phyloP scores from a whole-genome alignment of 352 stramenopile species.

The Globisporangium iwayamae region DNA sequence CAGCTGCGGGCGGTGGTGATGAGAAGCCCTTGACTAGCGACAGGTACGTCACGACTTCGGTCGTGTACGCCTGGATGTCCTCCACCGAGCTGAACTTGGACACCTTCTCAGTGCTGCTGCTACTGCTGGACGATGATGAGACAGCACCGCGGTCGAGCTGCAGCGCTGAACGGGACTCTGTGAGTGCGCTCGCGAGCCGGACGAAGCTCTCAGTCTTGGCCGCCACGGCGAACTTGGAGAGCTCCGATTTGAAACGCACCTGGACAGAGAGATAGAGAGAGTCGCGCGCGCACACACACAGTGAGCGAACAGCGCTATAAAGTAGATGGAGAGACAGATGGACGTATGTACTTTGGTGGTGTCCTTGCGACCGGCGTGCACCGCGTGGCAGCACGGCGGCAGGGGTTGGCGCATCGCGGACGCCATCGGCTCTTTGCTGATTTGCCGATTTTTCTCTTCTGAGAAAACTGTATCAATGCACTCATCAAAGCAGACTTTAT shows the following conservation, averaged over 20 bases:
- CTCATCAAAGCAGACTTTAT: neutral
- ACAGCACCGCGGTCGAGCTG: conserved; percentile 23
- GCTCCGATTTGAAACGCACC: conserved; percentile 42
- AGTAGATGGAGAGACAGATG: neutral
- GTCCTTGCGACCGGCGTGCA: conserved; percentile 33
- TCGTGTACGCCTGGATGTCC: conserved; percentile 30
- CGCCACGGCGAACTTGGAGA: conserved; percentile 32
- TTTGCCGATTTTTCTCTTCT: neutral
- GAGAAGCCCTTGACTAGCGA: conserved; percentile 58
- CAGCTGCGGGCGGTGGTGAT: conserved; percentile 9
- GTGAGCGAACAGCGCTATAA: neutral
- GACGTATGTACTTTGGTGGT: conserved; percentile 25
- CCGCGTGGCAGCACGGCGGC: conserved; percentile 52
- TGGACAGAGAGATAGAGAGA: conserved; percentile 1
- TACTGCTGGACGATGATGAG: neutral
- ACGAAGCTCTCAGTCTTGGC: conserved; percentile 29
- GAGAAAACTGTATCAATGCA: neutral
- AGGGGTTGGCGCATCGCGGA: conserved; percentile 36
- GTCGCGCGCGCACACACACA: neutral
- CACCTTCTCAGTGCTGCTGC: conserved; percentile 16
- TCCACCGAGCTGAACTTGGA: conserved; percentile 28
- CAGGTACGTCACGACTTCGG: conserved; percentile 38
- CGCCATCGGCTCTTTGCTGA: neutral
- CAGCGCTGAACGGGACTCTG: conserved; percentile 31
- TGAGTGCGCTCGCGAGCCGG: conserved; percentile 39